Evolutionary conservation across 176 grass and related monocot genomes (phyloP), one percentile per base, ranked within the genome.

Genomic region (Zizania latifolia): DNA sequence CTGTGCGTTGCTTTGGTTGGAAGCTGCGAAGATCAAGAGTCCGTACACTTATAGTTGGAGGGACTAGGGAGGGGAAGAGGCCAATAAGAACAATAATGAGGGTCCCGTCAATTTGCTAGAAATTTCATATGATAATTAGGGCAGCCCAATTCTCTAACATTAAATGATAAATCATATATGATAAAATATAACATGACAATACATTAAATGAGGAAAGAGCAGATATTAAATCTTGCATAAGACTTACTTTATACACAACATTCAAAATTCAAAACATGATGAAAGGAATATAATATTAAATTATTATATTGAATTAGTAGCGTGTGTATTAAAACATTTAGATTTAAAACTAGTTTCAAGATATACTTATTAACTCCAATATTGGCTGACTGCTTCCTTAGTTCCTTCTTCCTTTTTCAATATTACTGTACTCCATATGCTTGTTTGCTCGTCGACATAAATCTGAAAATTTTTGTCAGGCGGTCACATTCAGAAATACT

Each of bases 21-120:
- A 60, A 12, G 15, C 4, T 9, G 40, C 4, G 7, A 21, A 87
- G 68, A 38, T 33, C 4, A 11, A 10, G 24, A 8, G 2, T 26
- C 4, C 19, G 14, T 43, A 78, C 78, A 78, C 78, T 87, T 87
- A 87, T 87, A 83, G 68, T 1, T 29, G 30, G 26, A 30, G 19
- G 19, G 61, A 16, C 21, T 3, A n/a, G 46, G 46, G 12, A 63
- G 56, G 8, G 11, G 54, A 55, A 58, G 37, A 39, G 17, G 38
- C 16, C 75, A 65, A 58, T 21, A 8, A 21, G 22, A 22, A 50
- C 2, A 26, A 13, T 17, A 46, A 46, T 46, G 43, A 46, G 43
- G 0, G 15, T 17, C 43, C 17, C 43, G 17, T 46, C 15, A 46
- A 46, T 46, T 46, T 46, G 46, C 46, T 17, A 19, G 17, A 19